Base-by-base conservation (phyloP, 2,329 filamentous ascomycete species). In the Sordariomycetes sp. region DNA sequence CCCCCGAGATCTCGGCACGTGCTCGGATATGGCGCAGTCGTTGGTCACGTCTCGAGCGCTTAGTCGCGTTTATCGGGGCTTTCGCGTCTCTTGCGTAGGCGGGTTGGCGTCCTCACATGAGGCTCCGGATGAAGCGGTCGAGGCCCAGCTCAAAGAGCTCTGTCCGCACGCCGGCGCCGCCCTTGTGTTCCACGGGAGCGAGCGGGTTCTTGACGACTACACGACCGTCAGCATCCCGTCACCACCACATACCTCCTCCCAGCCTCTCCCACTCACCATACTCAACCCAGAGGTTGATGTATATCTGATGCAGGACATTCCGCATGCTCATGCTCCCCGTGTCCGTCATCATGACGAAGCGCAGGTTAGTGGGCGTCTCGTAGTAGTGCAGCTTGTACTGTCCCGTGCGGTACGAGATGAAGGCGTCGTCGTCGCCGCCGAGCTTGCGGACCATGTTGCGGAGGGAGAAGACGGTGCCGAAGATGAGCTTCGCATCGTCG, bases 381-480 rank as follows among this genome's bases (percentile, higher is more conserved):
- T 96, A 99, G 76, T 95, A 99, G 74, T 99, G 94, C 65, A 99
- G 81, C 74, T 96, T 96, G 79, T 99, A 99, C 72, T 96, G 87
- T 63, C 81, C 88, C 56, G 94, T 99, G 64, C 90, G 87, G 74
- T 89, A 99, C 64, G 86, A 90, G 64, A 99, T 87, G 71, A 99
- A 99, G 68, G 88, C 90, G 74, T 96, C 92, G 69, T 96, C 90
- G 57, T 89, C 84, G 62, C 92, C 92, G 66, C 92, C 92, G 53
- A 99, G 81, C 76, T 96, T 96, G 70, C 90, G 88, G 61, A 88
- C 90, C 87, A 99, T 96, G 74, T 96, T 96, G 65, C 94, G 86
- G 65, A 99, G 77, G 54, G 90, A 96, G 76, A 96, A 99, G 62
- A 99, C 85, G 59, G 92, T 94, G 64, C 94, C 94, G 72, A 97